These are phyloP conservation scores for Fagopyrum esculentum DNA, from an alignment of 148 eudicot species.

Conservation along the genomic window DNA sequence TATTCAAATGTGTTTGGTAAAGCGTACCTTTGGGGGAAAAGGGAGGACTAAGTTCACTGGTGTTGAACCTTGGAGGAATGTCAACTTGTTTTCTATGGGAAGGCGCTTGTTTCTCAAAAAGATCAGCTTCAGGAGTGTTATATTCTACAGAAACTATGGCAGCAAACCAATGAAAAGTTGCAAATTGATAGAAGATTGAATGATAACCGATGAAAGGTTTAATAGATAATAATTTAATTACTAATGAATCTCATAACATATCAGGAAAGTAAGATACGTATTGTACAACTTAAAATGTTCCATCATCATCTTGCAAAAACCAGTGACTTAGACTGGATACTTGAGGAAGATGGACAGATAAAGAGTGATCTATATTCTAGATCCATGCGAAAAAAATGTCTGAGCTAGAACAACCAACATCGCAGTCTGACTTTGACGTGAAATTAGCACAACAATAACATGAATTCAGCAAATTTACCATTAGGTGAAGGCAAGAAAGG, in stretches of 20 bases:
- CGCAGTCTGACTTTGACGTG: background rate
- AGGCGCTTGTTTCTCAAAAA: conserved; percentile 20
- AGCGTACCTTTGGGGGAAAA: conserved; percentile 35
- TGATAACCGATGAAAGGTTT: background rate
- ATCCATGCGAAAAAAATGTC: background rate
- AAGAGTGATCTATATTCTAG: background rate
- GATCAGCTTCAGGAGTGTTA: conserved; percentile 30
- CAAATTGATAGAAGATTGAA: background rate
- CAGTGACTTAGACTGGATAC: background rate
- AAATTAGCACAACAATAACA: background rate
- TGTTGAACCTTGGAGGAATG: conserved; percentile 23
- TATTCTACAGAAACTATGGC: conserved; percentile 22
- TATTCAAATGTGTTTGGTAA: background rate
- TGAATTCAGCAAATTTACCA: background rate
- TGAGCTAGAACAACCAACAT: background rate
- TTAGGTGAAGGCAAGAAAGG: background rate
- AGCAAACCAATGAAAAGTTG: background rate
- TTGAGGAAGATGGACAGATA: background rate
- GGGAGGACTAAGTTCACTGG: conserved; percentile 27
- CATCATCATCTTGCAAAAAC: background rate
- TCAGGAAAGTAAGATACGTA: background rate
- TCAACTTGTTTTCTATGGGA: conserved; percentile 28
- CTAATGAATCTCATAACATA: background rate
- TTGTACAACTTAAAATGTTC: background rate
- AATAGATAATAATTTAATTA: background rate